Evolutionary conservation across 2,329 filamentous ascomycete species (phyloP).

Genomic region (Clonostachys chloroleuca): DNA sequence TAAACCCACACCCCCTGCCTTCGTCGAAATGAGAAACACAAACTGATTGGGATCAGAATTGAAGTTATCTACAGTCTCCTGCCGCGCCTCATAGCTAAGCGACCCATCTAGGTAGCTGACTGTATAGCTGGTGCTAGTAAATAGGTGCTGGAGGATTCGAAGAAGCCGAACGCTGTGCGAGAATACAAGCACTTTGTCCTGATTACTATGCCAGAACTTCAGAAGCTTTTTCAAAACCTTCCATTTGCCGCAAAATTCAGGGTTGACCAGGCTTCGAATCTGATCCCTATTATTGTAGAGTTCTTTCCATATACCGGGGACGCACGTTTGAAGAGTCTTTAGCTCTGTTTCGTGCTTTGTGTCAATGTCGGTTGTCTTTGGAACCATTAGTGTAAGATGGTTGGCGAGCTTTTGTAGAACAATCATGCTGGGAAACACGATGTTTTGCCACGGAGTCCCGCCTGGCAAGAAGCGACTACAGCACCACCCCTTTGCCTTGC

Average conservation of each 20-base stretch:
- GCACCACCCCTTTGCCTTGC: slow-evolving; percentile 72
- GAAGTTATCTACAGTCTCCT: slow-evolving; percentile 81
- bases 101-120: slow-evolving; percentile 87
- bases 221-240: slow-evolving; percentile 82
- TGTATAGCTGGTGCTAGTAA: slow-evolving; percentile 84
- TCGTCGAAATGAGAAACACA: slow-evolving; percentile 92
- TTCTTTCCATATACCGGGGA: slow-evolving; percentile 70
- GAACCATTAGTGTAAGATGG: slow-evolving; percentile 85
- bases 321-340: slow-evolving; percentile 65
- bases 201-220: slow-evolving; percentile 82
- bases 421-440: slow-evolving; percentile 81
- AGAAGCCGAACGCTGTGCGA: slow-evolving; percentile 86
- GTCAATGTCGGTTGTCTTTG: slow-evolving; percentile 53
- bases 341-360: slow-evolving; percentile 79
- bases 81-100: slow-evolving; percentile 78
- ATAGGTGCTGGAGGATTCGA: slow-evolving; percentile 78
- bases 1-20: slow-evolving; percentile 86
- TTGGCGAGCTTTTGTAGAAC: slow-evolving; percentile 86
- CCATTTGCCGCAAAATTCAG: slow-evolving; percentile 96
- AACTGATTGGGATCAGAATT: slow-evolving; percentile 85
- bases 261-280: slow-evolving; percentile 76
- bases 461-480: slow-evolving; percentile 59
- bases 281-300: slow-evolving; percentile 74
- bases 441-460: slow-evolving; percentile 65
- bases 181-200: slow-evolving; percentile 94